Conservation (phyloP, 495 filamentous ascomycete species). For the Aspergillus kassunensis region DNA sequence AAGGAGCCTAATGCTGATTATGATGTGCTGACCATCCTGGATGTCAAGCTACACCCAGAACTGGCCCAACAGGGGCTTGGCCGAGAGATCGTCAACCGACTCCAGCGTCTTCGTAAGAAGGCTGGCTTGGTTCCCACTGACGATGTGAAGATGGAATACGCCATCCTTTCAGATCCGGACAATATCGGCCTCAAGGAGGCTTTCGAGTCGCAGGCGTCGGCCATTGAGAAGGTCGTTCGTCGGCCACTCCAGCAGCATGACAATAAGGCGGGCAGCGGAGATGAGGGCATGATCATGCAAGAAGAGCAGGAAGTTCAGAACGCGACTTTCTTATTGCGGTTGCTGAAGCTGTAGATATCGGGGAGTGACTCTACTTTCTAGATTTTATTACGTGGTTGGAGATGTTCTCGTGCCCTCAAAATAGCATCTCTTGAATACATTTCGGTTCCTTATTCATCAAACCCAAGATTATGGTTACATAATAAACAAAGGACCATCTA, state of each 20-base stretch:
- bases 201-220: slow-evolving; percentile 62
- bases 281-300: slow-evolving; percentile 65
- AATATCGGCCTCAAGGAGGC: slow-evolving; percentile 67
- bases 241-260: slow-evolving; percentile 74
- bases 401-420: slow-evolving; percentile 10
- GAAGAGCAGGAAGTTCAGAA: slow-evolving; percentile 90
- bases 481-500: too few species aligned
- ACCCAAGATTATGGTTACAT: too few species aligned
- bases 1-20: slow-evolving; percentile 82
- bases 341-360: slow-evolving; percentile 66
- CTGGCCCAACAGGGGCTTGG: slow-evolving; percentile 72
- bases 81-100: slow-evolving; percentile 77
- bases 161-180: slow-evolving; percentile 71
- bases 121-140: slow-evolving; percentile 76
- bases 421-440: slow-evolving; percentile 3
- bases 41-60: slow-evolving; percentile 67
- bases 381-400: not conserved
- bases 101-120: slow-evolving; percentile 78
- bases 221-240: slow-evolving; percentile 76
- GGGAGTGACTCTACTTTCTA: not conserved
- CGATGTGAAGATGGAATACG: slow-evolving; percentile 82
- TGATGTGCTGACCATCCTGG: slow-evolving; percentile 79
- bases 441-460: too few species aligned
- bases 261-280: slow-evolving; percentile 52
- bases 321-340: slow-evolving; percentile 76